phyloP scores from a whole-genome alignment of 306 rosid genomes.

The Benincasa hispida region DNA sequence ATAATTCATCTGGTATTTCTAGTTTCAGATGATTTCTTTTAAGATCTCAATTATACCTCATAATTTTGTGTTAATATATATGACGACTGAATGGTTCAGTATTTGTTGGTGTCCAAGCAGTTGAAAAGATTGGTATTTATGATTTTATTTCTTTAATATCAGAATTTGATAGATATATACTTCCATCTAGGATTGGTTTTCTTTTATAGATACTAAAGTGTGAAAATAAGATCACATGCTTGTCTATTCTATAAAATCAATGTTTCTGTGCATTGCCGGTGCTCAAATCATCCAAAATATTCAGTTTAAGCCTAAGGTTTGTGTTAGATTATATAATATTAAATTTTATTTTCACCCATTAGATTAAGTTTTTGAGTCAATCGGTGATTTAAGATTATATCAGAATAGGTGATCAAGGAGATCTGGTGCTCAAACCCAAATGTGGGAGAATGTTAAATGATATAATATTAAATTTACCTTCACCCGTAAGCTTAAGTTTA shows the following conservation, averaged over 20 bases:
- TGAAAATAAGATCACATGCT: neutral
- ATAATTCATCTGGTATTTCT: conserved; percentile 51
- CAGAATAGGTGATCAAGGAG: no score
- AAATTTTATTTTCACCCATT: no score
- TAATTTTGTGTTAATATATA: neutral
- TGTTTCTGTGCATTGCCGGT: neutral
- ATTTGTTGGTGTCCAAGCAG: neutral
- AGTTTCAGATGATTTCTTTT: neutral
- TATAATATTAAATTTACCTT: no score
- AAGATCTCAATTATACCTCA: neutral
- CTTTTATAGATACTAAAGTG: neutral
- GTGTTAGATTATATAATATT: no score
- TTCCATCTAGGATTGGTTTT: neutral
- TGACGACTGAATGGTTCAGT: neutral
- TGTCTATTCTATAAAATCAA: neutral
- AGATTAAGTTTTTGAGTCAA: no score
- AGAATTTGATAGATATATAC: neutral
- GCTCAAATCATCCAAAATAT: neutral
- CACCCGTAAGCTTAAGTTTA: no score
- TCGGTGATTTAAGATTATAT: no score
- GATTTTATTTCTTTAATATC: neutral
- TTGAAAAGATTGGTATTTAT: neutral
- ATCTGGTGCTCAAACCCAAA: no score
- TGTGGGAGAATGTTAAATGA: no score
- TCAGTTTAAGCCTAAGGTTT: neutral